Percentiles rank a stretch among this genome's conserved stretches.
These are phyloP conservation scores for Gentiana straminea DNA, from an alignment of 257 asterid genomes.

Conservation along the genomic window DNA sequence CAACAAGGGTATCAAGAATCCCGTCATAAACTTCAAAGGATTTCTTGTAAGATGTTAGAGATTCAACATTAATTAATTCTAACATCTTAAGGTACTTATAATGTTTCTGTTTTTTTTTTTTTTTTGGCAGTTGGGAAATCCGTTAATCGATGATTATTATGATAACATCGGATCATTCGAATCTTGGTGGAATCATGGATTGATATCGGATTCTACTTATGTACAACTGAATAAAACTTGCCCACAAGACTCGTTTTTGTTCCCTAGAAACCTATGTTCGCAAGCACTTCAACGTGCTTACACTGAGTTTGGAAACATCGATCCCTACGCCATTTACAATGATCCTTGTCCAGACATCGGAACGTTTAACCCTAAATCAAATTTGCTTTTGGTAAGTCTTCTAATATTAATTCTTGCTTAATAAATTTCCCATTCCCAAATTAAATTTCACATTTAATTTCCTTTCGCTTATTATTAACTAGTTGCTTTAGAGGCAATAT, in stretches of 20 bases:
- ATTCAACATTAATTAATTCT: too few relatives aligned
- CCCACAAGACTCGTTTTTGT: conserved; percentile 32
- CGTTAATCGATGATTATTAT: conserved; percentile 32
- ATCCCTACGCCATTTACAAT: conserved; percentile 38
- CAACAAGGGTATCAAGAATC: conserved; percentile 28
- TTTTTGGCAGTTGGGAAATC: conserved; percentile 40
- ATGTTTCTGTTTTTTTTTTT: too few relatives aligned
- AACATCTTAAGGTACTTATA: too few relatives aligned
- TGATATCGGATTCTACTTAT: conserved; percentile 37
- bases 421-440: too few relatives aligned
- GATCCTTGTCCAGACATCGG: conserved; percentile 27
- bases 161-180: conserved; percentile 48
- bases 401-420: too few relatives aligned
- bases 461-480: too few relatives aligned
- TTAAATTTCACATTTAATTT: too few relatives aligned
- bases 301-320: conserved; percentile 32
- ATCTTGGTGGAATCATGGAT: conserved; percentile 53
- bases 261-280: conserved; percentile 25
- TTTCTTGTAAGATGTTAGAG: conserved; percentile 28
- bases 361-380: conserved; percentile 20
- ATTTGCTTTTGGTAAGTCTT: conserved; percentile 31
- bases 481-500: too few relatives aligned
- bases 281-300: conserved; percentile 28
- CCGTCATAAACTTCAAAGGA: conserved; percentile 50
- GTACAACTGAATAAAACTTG: conserved; percentile 30